These are phyloP conservation scores for Nemania abortiva DNA, from an alignment of 2,329 filamentous ascomycete genomes.

Conservation along the genomic window DNA sequence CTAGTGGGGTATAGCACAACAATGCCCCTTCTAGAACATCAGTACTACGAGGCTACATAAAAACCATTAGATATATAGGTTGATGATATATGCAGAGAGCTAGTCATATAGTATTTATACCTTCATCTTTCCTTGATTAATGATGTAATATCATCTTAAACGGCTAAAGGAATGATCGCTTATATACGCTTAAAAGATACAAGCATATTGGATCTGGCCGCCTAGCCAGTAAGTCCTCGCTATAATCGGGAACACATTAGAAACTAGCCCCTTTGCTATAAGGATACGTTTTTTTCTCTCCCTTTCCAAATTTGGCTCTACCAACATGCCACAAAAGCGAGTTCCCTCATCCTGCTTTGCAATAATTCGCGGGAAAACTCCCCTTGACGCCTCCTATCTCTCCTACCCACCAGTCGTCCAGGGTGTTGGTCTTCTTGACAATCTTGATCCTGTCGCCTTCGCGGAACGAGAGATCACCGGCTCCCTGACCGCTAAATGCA, in stretches of 20 bases:
- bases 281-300: neutral
- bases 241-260: neutral
- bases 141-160: neutral
- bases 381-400: constrained; percentile 77
- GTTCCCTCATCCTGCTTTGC: constrained; percentile 57
- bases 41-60: no score
- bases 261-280: neutral
- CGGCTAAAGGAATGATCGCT: neutral
- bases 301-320: neutral
- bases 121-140: neutral
- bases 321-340: neutral
- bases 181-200: neutral
- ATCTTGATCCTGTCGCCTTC: constrained; percentile 84
- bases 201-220: neutral
- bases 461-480: constrained; percentile 78
- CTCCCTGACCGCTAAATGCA: constrained; percentile 76
- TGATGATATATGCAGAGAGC: neutral
- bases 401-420: constrained; percentile 90
- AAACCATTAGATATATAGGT: neutral
- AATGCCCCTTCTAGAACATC: neutral
- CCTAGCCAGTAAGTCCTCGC: neutral
- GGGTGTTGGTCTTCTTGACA: constrained; percentile 80
- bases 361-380: constrained; percentile 88
- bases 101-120: neutral
- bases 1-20: neutral